phyloP scores from a whole-genome alignment of 768 basidiomycete species.

The Tulasnella sp. region DNA sequence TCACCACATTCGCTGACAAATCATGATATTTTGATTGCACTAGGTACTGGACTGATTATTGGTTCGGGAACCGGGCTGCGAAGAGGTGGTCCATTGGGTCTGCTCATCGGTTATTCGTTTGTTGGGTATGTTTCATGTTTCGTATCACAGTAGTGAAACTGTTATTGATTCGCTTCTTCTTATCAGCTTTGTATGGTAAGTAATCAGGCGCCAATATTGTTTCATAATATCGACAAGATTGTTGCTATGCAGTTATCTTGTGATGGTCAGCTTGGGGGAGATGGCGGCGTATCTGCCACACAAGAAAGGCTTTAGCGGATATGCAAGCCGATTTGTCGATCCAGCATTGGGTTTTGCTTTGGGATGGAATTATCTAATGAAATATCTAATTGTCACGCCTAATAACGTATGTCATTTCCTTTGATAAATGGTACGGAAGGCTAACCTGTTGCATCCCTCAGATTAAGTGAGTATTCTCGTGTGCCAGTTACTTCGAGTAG shows the following conservation, averaged over 20 bases:
- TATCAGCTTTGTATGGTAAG: conserved; percentile 10
- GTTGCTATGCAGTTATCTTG: conserved; percentile 26
- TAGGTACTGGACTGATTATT: conserved; percentile 44
- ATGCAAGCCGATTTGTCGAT: conserved; percentile 50
- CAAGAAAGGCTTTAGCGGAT: conserved; percentile 32
- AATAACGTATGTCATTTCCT: conserved; percentile 4
- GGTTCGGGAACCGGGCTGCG: conserved; percentile 44
- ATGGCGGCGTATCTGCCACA: conserved; percentile 36
- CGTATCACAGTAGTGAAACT: no score
- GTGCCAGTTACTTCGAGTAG: no score
- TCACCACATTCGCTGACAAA: no score
- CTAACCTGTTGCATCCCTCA: not conserved
- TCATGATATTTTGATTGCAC: no score
- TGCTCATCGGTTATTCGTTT: conserved; percentile 6
- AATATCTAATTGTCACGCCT: conserved; percentile 43
- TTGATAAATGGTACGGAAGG: not conserved
- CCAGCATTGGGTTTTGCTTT: conserved; percentile 55
- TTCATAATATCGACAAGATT: not conserved
- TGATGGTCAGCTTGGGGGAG: conserved; percentile 38
- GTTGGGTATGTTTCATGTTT: no score
- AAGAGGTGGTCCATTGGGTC: conserved; percentile 27
- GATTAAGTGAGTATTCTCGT: no score
- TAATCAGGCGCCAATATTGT: not conserved
- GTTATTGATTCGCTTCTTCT: no score
- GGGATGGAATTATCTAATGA: conserved; percentile 45